A percentile compares a stretch with the other conserved stretches of the same genome.
Conservation (phyloP, 331 rosid species). For the Rhamnella rubrinervis region DNA sequence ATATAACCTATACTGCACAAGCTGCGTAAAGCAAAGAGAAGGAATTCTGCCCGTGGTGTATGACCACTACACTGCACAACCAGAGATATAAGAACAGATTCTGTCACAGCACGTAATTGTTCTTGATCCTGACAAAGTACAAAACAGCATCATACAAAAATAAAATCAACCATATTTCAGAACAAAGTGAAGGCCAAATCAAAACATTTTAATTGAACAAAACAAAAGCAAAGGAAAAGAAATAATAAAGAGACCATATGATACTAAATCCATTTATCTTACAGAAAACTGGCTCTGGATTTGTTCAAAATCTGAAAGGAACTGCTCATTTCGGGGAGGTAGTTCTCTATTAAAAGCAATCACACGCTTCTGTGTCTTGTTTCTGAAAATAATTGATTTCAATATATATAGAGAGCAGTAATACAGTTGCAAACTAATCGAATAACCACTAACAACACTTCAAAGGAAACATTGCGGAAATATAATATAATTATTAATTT, state of each 20-base stretch:
- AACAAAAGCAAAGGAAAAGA: constrained; percentile 1
- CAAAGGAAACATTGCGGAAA: no score
- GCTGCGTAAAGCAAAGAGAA: constrained; percentile 77
- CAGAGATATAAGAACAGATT: constrained; percentile 72
- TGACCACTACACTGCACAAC: constrained; percentile 89
- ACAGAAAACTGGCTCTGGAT: constrained; percentile 87
- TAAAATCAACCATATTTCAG: not conserved
- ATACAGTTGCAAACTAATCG: not conserved
- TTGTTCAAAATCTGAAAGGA: constrained; percentile 84
- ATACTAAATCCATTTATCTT: constrained; percentile 36
- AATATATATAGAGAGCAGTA: constrained; percentile 2
- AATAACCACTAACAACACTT: not conserved
- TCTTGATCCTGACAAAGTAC: constrained; percentile 76
- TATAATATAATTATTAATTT: no score
- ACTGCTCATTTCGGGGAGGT: constrained; percentile 96
- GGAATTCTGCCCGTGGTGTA: constrained; percentile 87
- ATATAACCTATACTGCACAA: constrained; percentile 72
- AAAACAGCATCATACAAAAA: constrained; percentile 8
- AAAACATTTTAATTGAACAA: not conserved
- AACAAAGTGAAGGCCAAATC: constrained; percentile 4
- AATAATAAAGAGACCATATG: not conserved
- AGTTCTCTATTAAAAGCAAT: constrained; percentile 81
- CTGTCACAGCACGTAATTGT: constrained; percentile 79
- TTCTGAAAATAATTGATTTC: constrained; percentile 50
- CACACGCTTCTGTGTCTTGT: constrained; percentile 91